Evolutionary conservation across 352 stramenopile genomes (phyloP), one percentile per base, ranked within the genome.

Genomic region (Elongisporangium senticosum): DNA sequence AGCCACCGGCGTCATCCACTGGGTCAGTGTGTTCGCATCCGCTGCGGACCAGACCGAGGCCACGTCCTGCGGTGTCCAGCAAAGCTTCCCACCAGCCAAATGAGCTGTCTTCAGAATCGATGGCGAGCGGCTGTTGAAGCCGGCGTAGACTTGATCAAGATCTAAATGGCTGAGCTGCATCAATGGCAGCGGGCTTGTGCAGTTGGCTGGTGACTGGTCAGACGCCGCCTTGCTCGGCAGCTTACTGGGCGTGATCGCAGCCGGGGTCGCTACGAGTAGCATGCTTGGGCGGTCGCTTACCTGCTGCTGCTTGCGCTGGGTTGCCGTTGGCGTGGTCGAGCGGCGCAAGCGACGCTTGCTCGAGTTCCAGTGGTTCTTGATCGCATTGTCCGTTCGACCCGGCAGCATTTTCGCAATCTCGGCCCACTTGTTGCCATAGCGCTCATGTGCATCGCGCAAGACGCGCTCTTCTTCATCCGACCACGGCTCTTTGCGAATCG

Each of bases 361-460:
- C n/a, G 82, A 93, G 63, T 95, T 93, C 86, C 87, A 97, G 77
- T 96, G 87, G 64, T 97, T 97, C 71, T 97, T 97, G 71, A 97
- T 96, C 10, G 86, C 84, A 53, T 97, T 97, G 68, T 97, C 89
- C 0, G 89, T 97, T 39, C 89, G 66, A 0, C 89, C 89, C 0
- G 87, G 87, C 26, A 96, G 67, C 62, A 95, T 71, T 57, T 94
- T 96, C 47, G 89, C 89, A 61, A 96, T 96, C 64, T 95, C 86
- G 7, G 87, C 86, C 89, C 89, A 96, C 70, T 90, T 92, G 76
- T 97, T 97, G 50, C 89, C 89, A 54, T 80, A 91, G 50, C 74
- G 77, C n/a, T 88, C 75, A 54, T 94, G 84, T 17, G 85, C 65
- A 22, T 90, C 77, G 52, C 72, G 77, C n/a, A 94, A 58, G 11